Conservation (phyloP, 1,139 yeast species). For the Pneumocystis carinii region DNA sequence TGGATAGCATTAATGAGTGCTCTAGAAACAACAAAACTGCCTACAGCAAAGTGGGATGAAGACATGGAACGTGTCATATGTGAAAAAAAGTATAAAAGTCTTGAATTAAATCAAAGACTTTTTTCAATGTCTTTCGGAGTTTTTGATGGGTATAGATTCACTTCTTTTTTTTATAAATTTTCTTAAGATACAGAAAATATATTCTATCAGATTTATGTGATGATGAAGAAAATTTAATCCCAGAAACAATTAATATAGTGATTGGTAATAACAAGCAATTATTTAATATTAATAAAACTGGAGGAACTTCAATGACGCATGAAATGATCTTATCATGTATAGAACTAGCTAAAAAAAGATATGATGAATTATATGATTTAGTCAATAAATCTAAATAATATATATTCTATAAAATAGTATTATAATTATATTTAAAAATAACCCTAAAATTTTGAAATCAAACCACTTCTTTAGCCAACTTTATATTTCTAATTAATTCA, state of each 20-base stretch:
- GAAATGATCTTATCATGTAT: not conserved
- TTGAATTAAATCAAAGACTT: constrained; percentile 2
- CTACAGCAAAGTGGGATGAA: constrained; percentile 12
- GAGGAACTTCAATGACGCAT: not conserved
- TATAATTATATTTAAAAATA: not conserved
- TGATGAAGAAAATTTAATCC: constrained; percentile 11
- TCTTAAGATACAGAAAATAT: not conserved
- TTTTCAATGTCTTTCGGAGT: constrained; percentile 11
- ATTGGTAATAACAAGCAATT: not conserved
- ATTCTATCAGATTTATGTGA: constrained; percentile 12
- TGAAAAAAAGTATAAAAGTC: constrained; percentile 3
- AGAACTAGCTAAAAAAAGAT: not conserved
- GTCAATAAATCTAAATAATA: not conserved
- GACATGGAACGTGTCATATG: constrained; percentile 9
- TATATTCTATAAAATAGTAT: not conserved
- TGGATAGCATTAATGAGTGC: constrained; percentile 10
- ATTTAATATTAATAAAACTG: not conserved
- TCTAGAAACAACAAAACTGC: constrained; percentile 9
- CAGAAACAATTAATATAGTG: constrained; percentile 6
- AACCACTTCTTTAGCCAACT: not conserved
- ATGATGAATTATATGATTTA: not conserved
- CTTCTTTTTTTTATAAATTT: not conserved
- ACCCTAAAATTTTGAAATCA: not conserved
- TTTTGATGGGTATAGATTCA: constrained; percentile 3
- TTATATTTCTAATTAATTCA: not conserved